Evolutionary conservation across 176 grass and related monocot species (phyloP), one percentile per base, ranked within the genome.

Genomic region (Elaeis guineensis): DNA sequence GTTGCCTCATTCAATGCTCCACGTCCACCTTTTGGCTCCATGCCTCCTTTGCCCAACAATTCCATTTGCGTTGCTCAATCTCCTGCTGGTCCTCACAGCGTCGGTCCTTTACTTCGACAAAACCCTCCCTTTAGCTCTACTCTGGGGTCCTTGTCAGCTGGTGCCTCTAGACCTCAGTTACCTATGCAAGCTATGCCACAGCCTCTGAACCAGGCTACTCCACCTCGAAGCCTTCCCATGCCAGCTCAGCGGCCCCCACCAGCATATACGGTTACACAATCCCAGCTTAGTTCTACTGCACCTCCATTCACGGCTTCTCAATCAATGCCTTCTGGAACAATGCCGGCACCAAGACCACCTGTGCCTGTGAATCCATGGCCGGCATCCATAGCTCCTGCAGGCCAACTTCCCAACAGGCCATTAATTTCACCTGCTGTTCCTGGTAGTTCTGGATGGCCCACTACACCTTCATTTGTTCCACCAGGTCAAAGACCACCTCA

Each of bases 371-470:
- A 53, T 59, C 74, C 58, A 25, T 73, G 84, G 54, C 19, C 51
- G 3, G 18, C 25, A 49, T 22, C 70, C 56, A 49, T 67, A 21
- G 52, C 79, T 29, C 49, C 49, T 17, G 29, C 63, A 16, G 61
- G 50, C 24, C 63, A 63, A 51, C 52, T 58, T 4, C 29, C 74
- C 67, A 71, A 62, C 70, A 82, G 86, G 61, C 76, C 76, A 50
- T 77, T 94, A 53, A 72, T 80, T 79, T 61, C 54, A 67, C 71
- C 78, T 14, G 74, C 86, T 73, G 49, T 64, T 4, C 63, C 84
- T 60, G 80, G 80, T 5, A 68, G 52, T 44, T 35, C 52, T 63
- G 77, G 86, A 53, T 89, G 86, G 86, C 70, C 71, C 76, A 63
- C 39, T 58, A 63, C 59, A 48, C 63, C 73, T 62, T 72, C 57